Base-by-base conservation (phyloP, 2,329 filamentous ascomycete genomes). In the Colletotrichum neosansevieriae region DNA sequence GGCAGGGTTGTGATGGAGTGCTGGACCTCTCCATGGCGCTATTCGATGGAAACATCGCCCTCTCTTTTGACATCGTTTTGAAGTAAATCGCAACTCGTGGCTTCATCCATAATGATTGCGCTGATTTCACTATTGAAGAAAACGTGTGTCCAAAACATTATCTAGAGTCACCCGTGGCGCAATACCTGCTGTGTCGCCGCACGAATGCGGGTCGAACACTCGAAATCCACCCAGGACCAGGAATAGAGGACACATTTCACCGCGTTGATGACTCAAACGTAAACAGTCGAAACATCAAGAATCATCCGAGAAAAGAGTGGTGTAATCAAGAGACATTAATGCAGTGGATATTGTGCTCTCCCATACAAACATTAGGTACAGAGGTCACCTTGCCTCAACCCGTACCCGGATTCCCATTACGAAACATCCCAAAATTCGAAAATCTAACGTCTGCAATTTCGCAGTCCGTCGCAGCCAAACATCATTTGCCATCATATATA, bases 271-370 rank as follows among this genome's bases (percentile, higher is more conserved):
- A 58, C 6, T 38, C 40, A 21, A 53, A 44, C 44, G 11, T 49
- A 34, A 32, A 24, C 6, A 4, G 42, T 2, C 3, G 56, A 4
- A 9, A 29, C 21, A 9, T 34, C 21, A 1, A 32, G 15, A 32
- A 36, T 7, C 12, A 10, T 12, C 17, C 15, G 4, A 19, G 21
- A 32, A 4, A 42, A 1, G 4, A n/a, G 2, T 10, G 7, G 6
- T 24, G 13, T 9, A 50, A 21, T 49, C 21, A 32, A 56, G 54
- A 21, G 21, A 21, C 56, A 60, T 49, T 44, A 38, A 19, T 34
- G 47, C 42, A 45, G 51, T 32, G 56, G 50, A 58, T 60, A 58
- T 44, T 45, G 15, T 50, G 45, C 45, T 50, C 42, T 61, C 32
- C 29, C 44, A 51, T 51, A 57, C 44, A 56, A 38, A 21, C 66